Percentiles rank a stretch among this genome's conserved stretches.
phyloP scores from a whole-genome alignment of 306 rosid genomes.

The Cucurbita ficifolia region DNA sequence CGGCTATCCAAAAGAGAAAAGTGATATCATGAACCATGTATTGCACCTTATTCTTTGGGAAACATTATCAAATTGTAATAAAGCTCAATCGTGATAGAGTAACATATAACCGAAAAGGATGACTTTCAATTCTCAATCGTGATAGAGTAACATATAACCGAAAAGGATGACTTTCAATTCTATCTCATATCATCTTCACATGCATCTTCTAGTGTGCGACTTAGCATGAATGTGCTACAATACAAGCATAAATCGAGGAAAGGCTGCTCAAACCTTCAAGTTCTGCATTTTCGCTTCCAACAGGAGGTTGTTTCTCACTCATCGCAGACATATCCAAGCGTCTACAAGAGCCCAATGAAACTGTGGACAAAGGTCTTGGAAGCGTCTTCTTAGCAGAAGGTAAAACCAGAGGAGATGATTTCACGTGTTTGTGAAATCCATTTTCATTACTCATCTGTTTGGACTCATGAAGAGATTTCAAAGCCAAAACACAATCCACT shows the following conservation, averaged over 20 bases:
- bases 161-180: neutral
- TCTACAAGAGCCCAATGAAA: conserved; percentile 47
- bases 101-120: neutral
- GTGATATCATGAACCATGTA: neutral
- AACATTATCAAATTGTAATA: neutral
- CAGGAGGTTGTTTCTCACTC: conserved; percentile 26
- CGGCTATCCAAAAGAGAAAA: neutral
- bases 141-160: neutral
- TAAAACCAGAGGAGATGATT: conserved; percentile 63
- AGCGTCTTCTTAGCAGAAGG: conserved; percentile 37
- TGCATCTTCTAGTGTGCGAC: neutral
- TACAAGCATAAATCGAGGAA: neutral
- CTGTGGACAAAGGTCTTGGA: conserved; percentile 32
- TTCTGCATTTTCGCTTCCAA: conserved; percentile 20
- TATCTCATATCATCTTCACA: neutral
- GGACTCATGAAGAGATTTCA: conserved; percentile 53
- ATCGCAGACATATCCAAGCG: conserved; percentile 50
- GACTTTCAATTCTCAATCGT: neutral
- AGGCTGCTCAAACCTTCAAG: conserved; percentile 41
- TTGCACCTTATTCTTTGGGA: neutral
- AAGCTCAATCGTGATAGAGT: neutral
- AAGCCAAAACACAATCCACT: conserved; percentile 73
- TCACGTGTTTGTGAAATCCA: conserved; percentile 32
- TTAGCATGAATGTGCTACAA: neutral
- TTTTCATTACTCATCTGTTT: conserved; percentile 37